Evolutionary conservation across 2,329 filamentous ascomycete genomes (phyloP).

Genomic region (Mycosphaerelloides madeirae): DNA sequence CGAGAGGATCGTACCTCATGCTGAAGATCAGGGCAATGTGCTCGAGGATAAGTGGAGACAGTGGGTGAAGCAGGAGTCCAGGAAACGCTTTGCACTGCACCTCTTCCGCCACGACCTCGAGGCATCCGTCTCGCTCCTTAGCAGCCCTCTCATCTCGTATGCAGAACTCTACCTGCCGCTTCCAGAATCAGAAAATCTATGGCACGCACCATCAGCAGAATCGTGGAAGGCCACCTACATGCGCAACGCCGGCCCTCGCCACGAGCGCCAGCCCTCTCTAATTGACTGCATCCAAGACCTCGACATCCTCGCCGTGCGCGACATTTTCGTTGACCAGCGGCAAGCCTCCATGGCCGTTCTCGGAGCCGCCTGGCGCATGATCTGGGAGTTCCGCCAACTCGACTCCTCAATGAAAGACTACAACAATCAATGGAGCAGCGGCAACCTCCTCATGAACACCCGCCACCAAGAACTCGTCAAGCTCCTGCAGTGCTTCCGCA

Average conservation of each 20-base stretch:
- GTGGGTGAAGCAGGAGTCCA: conserved; percentile 63
- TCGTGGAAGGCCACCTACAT: conserved; percentile 63
- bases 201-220: conserved; percentile 59
- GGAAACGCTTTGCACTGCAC: conserved; percentile 64
- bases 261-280: conserved; percentile 47
- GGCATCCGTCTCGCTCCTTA: conserved; percentile 62
- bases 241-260: conserved; percentile 30
- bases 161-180: conserved; percentile 63
- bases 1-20: conserved; percentile 44
- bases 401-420: conserved; percentile 50
- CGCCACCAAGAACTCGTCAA: conserved; percentile 61
- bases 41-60: conserved; percentile 61
- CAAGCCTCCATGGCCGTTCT: conserved; percentile 58
- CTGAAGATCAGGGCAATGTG: conserved; percentile 52
- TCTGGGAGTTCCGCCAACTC: conserved; percentile 62
- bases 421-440: conserved; percentile 37
- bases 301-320: conserved; percentile 47
- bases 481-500: conserved; percentile 50
- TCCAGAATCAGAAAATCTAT: conserved; percentile 58
- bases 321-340: conserved; percentile 52
- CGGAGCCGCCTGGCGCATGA: conserved; percentile 61
- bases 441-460: conserved; percentile 42
- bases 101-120: conserved; percentile 62
- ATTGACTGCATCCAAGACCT: conserved; percentile 56
- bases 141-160: conserved; percentile 63